Evolutionary conservation across 2,329 filamentous ascomycete species (phyloP).

Genomic region (Paraphoma sp.): DNA sequence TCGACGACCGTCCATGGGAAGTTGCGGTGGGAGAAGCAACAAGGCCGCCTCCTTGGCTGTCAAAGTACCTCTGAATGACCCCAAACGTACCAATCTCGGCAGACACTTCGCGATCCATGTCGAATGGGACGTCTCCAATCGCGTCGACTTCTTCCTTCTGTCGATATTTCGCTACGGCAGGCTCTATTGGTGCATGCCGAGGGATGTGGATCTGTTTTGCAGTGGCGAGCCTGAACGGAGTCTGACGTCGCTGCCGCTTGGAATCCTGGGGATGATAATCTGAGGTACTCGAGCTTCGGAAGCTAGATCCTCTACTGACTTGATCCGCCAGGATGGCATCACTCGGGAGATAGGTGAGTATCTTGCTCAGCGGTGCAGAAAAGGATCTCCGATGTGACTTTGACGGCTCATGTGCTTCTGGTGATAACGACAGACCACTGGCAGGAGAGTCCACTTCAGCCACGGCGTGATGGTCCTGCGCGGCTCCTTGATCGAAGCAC

Average conservation of each 20-base stretch:
- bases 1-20: conserved; percentile 18
- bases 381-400: conserved; percentile 19
- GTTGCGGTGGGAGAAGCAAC: conserved; percentile 12
- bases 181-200: conserved; percentile 36
- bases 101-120: conserved; percentile 29
- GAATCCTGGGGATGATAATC: conserved; percentile 12
- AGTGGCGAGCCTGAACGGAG: conserved; percentile 27
- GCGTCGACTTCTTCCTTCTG: conserved; percentile 26
- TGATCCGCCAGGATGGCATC: conserved; percentile 7
- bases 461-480: conserved; percentile 14
- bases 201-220: conserved; percentile 7
- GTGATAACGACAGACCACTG: conserved; percentile 8
- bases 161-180: conserved; percentile 32
- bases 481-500: conserved; percentile 10
- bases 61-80: conserved; percentile 40
- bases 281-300: conserved; percentile 13
- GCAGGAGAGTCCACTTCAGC: conserved; percentile 28
- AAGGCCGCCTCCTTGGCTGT: conserved; percentile 26
- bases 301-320: conserved; percentile 13
- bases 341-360: conserved; percentile 16
- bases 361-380: conserved; percentile 22
- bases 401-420: conserved; percentile 15
- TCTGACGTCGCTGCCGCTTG: conserved; percentile 36
- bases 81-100: conserved; percentile 33
- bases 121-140: conserved; percentile 25